Evolutionary conservation across 371 early-diverging fungal genomes (phyloP), one percentile per base, ranked within the genome.

Genomic region (Apophysomyces variabilis): DNA sequence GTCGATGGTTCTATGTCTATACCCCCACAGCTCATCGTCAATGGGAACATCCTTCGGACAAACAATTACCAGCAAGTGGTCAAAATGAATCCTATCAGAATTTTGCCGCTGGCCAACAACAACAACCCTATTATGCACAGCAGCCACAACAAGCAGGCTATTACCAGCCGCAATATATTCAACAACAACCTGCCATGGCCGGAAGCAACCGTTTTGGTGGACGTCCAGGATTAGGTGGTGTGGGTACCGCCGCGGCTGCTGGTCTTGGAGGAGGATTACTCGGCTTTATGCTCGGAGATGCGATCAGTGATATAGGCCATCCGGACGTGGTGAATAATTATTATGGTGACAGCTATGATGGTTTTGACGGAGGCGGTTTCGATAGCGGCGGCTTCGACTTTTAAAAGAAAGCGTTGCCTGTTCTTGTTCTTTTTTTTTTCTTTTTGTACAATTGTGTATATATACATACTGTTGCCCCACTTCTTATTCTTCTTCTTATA

Each of bases 11-110:
- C 57, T 82, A 82, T 44, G 80, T 82, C 3, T 79, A 82, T 58
- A 79, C 79, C 26, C 80, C 83, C 7, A 78, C 71, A 11, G 78
- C 76, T 32, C 69, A 68, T 58, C 71, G 78, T 58, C 83, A 82
- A 70, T 82, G 83, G 83, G 80, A 82, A 35, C 83, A 79, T 69
- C 83, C 83, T 36, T 60, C 68, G 37, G 83, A 82, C 58, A 66
- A 70, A 21, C 76, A 74, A 6, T 1, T 50, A 50, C 54, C 16
- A 21, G 3, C 6, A 16, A 50, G 68, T 46, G 69, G 73, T 36
- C 66, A 70, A 46, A 66, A 63, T 46, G 54, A 57, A 26, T 56
- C 69, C 21, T 70, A 67, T 37, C 59, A 39, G 14, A 59, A 13
- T n/a, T 45, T 45, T 45, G 13, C 46, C 13, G 13, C 46, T 26